Evolutionary conservation across 192 early-diverging fungal genomes (phyloP).

Genomic region (Entomortierella beljakovae): DNA sequence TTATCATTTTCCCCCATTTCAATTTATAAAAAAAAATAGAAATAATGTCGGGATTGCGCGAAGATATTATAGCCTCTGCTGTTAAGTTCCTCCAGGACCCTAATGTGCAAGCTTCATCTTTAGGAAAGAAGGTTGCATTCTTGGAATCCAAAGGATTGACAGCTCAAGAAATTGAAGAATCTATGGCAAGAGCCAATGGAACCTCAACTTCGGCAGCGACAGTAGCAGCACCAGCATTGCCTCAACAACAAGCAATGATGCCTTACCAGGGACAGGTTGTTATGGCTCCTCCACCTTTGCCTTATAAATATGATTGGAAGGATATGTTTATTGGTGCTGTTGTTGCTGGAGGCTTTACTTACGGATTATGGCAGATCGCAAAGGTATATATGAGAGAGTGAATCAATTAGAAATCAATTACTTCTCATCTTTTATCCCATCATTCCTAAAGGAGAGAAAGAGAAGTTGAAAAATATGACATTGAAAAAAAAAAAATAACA

Average conservation of each 20-base stretch:
- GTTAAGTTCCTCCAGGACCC: conserved; percentile 92
- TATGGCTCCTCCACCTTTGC: conserved; percentile 46
- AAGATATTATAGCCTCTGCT: conserved; percentile 81
- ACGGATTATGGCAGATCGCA: conserved; percentile 77
- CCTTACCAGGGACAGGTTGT: conserved; percentile 34
- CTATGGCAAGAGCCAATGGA: conserved; percentile 72
- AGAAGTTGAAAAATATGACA: too few relatives aligned
- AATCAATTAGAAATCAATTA: not conserved
- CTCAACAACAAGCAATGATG: not conserved
- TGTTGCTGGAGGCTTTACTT: conserved; percentile 85
- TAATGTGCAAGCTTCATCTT: conserved; percentile 85
- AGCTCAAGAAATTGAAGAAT: conserved; percentile 89
- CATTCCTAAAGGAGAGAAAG: too few relatives aligned
- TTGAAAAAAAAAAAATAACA: too few relatives aligned
- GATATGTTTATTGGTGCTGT: conserved; percentile 91
- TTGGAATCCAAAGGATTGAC: conserved; percentile 95
- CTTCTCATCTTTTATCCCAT: conserved; percentile 45
- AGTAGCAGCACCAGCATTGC: conserved; percentile 14
- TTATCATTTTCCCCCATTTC: not conserved
- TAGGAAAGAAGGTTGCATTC: conserved; percentile 92
- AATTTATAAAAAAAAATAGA: not conserved
- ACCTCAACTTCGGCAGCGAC: not conserved
- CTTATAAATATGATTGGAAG: conserved; percentile 84
- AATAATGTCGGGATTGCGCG: conserved; percentile 60
- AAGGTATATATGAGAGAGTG: conserved; percentile 64